Conservation (phyloP, 257 asterid genomes). For the Mitragyna speciosa region DNA sequence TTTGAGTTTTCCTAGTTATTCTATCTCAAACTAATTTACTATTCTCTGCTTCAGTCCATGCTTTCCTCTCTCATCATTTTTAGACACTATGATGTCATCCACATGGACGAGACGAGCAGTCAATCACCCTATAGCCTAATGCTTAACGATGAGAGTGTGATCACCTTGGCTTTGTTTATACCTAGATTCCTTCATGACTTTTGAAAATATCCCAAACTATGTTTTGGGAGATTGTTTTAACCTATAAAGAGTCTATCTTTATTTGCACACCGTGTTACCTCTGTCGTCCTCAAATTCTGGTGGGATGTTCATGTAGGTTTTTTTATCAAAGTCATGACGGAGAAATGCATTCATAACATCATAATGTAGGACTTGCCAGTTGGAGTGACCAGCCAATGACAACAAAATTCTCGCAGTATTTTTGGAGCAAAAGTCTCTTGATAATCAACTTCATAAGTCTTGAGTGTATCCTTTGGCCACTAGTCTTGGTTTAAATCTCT, state of each 20-base stretch:
- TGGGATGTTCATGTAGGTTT: slow-evolving; percentile 10
- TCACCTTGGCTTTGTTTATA: too few relatives aligned
- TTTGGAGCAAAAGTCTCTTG: not conserved
- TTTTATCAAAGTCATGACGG: not conserved
- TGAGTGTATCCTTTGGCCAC: not conserved
- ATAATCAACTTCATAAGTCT: not conserved
- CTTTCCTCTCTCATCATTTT: not conserved
- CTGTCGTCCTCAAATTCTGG: not conserved
- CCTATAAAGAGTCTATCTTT: too few relatives aligned
- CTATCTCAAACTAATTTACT: too few relatives aligned
- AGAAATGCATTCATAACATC: slow-evolving; percentile 14
- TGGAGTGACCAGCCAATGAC: not conserved
- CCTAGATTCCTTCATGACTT: too few relatives aligned
- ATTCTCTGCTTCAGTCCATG: not conserved
- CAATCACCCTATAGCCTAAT: too few relatives aligned
- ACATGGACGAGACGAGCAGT: too few relatives aligned
- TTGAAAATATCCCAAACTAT: not conserved
- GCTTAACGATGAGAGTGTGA: too few relatives aligned
- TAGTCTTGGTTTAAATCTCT: not conserved
- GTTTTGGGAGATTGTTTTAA: too few relatives aligned
- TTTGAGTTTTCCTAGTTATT: not conserved
- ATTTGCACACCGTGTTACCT: too few relatives aligned
- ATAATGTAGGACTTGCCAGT: not conserved
- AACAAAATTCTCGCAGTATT: not conserved
- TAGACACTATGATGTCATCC: not conserved